Evolutionary conservation across 2,329 filamentous ascomycete species (phyloP), one percentile per base, ranked within the genome.

Genomic region (Ceratocystis ficicola): DNA sequence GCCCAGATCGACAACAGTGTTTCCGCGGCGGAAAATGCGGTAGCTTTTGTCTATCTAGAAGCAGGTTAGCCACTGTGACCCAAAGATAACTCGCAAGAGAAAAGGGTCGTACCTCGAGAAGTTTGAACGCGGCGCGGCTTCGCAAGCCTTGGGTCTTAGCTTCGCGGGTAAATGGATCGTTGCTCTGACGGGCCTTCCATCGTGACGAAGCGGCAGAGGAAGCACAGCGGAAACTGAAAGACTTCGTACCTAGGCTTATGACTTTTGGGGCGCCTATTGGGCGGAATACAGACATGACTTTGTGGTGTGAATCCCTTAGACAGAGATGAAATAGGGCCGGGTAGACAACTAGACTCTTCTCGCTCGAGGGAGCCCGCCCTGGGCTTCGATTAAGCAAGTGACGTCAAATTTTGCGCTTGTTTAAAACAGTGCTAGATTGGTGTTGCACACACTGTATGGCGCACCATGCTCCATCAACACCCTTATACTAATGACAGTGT

Each of bases 101-200:
- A 22, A 7, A 22, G 5, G 30, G 2, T n/a, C 72, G 41, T 73
- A 90, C 90, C 80, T 96, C 89, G 20, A 96, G 76, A 8, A 99
- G 79, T 75, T 99, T 99, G 75, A 94, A 96, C 0, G 92, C 94
- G 30, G 94, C 94, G 69, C 94, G 85, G 71, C 90, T 95, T 76
- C 93, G 96, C 67, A 96, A 77, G 0, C 87, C 87, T 70, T 88
- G 82, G 1, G 95, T 85, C 72, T 85, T 88, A 59, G 94, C 92
- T 71, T 88, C 84, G 66, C 83, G 83, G 0, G 87, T 83, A 73
- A 85, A 95, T 20, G 76, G 76, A 76, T 99, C 94, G 50, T 76
- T 81, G 48, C 78, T 78, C 73, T 96, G 92, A 22, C 94, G 86
- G 64, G 82, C 81, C 74, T 90, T 90, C 94, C 94, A 99, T 75